phyloP scores from a whole-genome alignment of 495 filamentous ascomycete species.

The Cercophora sp. region DNA sequence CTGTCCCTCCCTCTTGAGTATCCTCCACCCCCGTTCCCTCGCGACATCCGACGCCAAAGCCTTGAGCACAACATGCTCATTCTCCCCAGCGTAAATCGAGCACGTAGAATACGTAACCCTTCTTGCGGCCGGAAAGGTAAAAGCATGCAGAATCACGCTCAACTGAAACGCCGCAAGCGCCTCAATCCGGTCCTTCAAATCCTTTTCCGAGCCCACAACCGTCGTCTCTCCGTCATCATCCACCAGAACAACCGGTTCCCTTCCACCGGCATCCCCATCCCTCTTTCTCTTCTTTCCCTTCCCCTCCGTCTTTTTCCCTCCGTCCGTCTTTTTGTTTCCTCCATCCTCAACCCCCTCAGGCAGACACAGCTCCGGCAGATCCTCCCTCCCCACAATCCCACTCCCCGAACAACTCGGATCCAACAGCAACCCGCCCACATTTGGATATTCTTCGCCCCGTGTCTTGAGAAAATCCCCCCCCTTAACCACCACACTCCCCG shows the following conservation, averaged over 20 bases:
- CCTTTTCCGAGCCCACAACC: conserved; percentile 36
- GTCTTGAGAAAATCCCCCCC: conserved; percentile 71
- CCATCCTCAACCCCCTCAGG: conserved; percentile 42
- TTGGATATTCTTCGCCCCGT: conserved; percentile 42
- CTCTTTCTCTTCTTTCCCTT: conserved; percentile 28
- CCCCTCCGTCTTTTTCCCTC: neutral
- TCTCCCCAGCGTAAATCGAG: conserved; percentile 79
- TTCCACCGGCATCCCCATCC: conserved; percentile 26
- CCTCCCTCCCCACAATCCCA: conserved; percentile 85
- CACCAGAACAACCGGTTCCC: conserved; percentile 32
- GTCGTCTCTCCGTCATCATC: conserved; percentile 49
- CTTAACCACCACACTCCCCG: conserved; percentile 66
- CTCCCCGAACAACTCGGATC: conserved; percentile 94
- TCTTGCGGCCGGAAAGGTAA: conserved; percentile 71
- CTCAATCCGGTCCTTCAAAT: conserved; percentile 54
- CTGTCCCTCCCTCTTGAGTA: conserved; percentile 67
- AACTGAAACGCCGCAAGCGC: conserved; percentile 76
- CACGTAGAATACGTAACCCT: conserved; percentile 90
- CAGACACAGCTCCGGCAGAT: conserved; percentile 57
- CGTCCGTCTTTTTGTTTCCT: neutral
- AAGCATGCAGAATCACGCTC: conserved; percentile 72
- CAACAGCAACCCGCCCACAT: conserved; percentile 71
- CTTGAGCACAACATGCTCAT: conserved; percentile 74
- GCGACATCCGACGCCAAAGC: conserved; percentile 66
- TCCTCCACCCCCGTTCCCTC: conserved; percentile 65